Evolutionary conservation across 2,329 filamentous ascomycete species (phyloP).

Genomic region (Botryotinia convoluta): DNA sequence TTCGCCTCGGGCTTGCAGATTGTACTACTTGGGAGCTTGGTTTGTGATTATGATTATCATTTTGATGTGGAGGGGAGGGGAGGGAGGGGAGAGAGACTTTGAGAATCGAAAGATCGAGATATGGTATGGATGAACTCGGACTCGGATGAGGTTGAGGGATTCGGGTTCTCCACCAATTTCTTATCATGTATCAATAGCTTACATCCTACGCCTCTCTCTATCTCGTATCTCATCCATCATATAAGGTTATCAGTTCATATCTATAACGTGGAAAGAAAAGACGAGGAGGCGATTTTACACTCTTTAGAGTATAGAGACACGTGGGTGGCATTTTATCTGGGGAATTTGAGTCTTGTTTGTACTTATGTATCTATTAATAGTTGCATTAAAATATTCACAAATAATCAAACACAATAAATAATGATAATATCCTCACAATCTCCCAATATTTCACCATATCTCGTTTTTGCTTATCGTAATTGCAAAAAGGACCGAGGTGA

Average conservation of each 20-base stretch:
- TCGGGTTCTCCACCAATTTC: background rate
- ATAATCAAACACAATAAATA: background rate
- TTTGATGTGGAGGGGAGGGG: background rate
- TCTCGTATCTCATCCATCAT: background rate
- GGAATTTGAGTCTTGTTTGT: background rate
- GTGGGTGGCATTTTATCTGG: background rate
- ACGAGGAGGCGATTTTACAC: background rate
- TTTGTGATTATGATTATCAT: background rate
- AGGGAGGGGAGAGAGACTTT: no score
- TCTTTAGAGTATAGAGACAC: background rate
- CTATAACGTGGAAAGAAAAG: background rate
- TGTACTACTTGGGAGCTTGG: background rate
- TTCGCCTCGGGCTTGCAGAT: constrained; percentile 12
- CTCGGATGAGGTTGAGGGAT: background rate
- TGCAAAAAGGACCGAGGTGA: constrained; percentile 4
- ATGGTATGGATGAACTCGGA: background rate
- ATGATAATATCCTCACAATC: background rate
- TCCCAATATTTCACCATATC: constrained; percentile 1
- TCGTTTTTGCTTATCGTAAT: background rate
- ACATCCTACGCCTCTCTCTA: background rate
- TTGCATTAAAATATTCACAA: background rate
- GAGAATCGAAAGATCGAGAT: background rate
- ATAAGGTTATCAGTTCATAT: background rate
- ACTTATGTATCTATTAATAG: background rate
- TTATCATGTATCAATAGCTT: background rate